These are phyloP conservation scores for Fusarium papillatum DNA, from an alignment of 2,329 filamentous ascomycete genomes.

Conservation along the genomic window DNA sequence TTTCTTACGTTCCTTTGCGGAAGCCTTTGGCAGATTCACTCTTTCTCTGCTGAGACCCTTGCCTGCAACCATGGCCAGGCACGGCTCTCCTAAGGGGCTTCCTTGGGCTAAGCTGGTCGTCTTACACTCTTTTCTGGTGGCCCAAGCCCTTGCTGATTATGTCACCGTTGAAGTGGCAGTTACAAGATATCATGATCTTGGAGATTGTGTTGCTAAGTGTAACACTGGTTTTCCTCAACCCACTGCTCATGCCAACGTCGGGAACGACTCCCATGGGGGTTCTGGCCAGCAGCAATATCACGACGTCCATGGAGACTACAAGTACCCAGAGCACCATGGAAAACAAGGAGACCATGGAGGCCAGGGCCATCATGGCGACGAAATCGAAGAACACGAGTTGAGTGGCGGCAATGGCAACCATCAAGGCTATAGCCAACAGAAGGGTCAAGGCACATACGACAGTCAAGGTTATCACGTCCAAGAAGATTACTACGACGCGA, in stretches of 20 bases:
- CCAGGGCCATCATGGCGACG: background rate
- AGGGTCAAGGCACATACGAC: background rate
- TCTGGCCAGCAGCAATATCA: background rate
- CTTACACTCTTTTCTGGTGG: constrained; percentile 26
- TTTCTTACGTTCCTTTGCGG: background rate
- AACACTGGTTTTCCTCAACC: background rate
- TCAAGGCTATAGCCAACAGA: background rate
- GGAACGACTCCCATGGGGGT: background rate
- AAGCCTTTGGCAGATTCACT: background rate
- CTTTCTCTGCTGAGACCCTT: constrained; percentile 1
- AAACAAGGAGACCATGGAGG: background rate
- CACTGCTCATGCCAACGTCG: background rate
- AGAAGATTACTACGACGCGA: background rate
- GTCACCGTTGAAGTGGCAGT: constrained; percentile 15
- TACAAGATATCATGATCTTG: constrained; percentile 26
- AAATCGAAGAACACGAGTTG: background rate
- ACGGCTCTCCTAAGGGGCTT: constrained; percentile 13
- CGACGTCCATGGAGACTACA: background rate
- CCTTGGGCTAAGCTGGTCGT: constrained; percentile 22
- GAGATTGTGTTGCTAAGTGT: constrained; percentile 12
- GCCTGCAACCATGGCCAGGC: constrained; percentile 6
- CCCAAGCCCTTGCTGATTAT: constrained; percentile 17
- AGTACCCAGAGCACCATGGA: background rate
- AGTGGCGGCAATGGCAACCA: background rate
- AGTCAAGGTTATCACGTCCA: background rate